phyloP scores from a whole-genome alignment of 169 alveolate species.

The Miamiensis avidus region DNA sequence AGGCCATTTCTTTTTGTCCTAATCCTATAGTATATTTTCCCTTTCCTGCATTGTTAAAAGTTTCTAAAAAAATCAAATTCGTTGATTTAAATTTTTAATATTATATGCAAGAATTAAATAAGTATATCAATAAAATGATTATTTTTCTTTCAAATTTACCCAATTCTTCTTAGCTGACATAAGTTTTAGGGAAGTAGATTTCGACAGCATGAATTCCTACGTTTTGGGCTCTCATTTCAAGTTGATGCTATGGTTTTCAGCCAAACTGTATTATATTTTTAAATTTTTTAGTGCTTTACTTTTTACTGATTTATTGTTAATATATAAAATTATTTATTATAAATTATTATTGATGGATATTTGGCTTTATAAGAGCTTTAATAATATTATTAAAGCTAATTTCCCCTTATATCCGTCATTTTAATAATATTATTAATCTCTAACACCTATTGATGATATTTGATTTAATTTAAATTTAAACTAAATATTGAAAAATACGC shows the following conservation, averaged over 20 bases:
- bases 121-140: neutral
- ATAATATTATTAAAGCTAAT: no score
- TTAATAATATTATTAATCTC: no score
- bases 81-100: neutral
- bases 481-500: no score
- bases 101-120: neutral
- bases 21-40: conserved; percentile 87
- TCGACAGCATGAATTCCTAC: conserved; percentile 83
- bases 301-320: no score
- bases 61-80: conserved; percentile 28
- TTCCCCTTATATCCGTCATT: no score
- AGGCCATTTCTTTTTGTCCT: conserved; percentile 78
- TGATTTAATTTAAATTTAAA: no score
- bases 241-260: neutral
- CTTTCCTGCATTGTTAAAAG: conserved; percentile 66
- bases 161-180: conserved; percentile 76
- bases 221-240: conserved; percentile 43
- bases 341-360: neutral
- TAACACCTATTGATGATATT: no score
- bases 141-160: conserved; percentile 36
- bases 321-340: no score
- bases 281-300: no score
- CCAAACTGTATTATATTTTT: no score
- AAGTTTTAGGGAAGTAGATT: conserved; percentile 83
- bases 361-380: neutral